Percentiles rank a stretch among this genome's conserved stretches.
Evolutionary conservation across 768 basidiomycete species (phyloP).

Genomic region (Fistulinella prunicolor): DNA sequence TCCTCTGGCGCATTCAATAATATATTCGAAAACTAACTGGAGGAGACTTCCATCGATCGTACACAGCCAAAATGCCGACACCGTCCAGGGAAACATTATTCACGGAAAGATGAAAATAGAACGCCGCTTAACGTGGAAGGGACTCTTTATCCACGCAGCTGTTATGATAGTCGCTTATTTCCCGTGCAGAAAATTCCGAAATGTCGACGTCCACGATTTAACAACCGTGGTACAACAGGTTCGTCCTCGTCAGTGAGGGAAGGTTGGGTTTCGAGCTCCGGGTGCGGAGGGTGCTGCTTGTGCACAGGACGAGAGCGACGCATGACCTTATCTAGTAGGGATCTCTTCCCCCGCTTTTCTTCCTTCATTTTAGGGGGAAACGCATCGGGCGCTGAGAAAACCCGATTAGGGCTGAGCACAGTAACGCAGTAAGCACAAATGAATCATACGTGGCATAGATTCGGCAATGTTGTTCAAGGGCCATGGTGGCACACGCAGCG

Average conservation of each 20-base stretch:
- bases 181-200: slow-evolving; percentile 41
- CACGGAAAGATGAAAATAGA: neutral
- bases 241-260: slow-evolving; percentile 4
- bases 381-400: slow-evolving; percentile 37
- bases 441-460: slow-evolving; percentile 38
- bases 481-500: slow-evolving; percentile 23
- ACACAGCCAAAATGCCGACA: slow-evolving; percentile 5
- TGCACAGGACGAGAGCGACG: slow-evolving; percentile 26
- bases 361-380: slow-evolving; percentile 26
- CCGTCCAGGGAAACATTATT: slow-evolving; percentile 4
- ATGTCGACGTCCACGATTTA: slow-evolving; percentile 19
- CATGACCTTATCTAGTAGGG: neutral
- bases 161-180: slow-evolving; percentile 22
- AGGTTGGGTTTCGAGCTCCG: slow-evolving; percentile 8
- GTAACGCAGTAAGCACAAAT: neutral
- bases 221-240: slow-evolving; percentile 7
- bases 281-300: slow-evolving; percentile 21
- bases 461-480: slow-evolving; percentile 22
- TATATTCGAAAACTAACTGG: too few relatives aligned
- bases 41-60: slow-evolving; percentile 1
- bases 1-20: too few relatives aligned
- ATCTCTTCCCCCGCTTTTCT: slow-evolving; percentile 15
- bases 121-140: neutral
- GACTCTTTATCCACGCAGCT: slow-evolving; percentile 6
- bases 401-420: slow-evolving; percentile 9